Evolutionary conservation across 1,284 basidiomycete species (phyloP), one percentile per base, ranked within the genome.

Genomic region (Volvariella volvacea): DNA sequence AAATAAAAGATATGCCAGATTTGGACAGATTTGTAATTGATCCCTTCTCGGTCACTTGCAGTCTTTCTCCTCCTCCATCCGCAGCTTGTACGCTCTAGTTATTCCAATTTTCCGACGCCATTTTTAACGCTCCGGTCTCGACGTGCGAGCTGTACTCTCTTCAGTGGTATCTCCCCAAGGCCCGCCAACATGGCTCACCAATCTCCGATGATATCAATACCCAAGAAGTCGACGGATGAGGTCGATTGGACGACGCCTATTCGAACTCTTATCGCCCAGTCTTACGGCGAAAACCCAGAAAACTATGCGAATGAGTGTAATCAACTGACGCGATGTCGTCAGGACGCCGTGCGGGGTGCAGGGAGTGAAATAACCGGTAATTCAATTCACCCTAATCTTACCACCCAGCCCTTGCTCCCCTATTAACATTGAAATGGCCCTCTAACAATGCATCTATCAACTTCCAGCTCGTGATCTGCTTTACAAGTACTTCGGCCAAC

Each of bases 401-500:
- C n/a, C n/a, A n/a, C n/a, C n/a, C n/a, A n/a, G 32, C 17, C 9
- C 20, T 22, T 22, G 42, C 16, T 20, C 32, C 14, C 39, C 56
- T 41, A 49, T 44, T 14, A 31, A 30, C 44, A 7, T 38, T 33
- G 15, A 4, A 10, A 47, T 38, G 15, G 41, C 25, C 22, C 21
- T 40, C 39, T n/a, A 20, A 61, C 25, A 22, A 40, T 61, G 17
- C 21, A n/a, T 15, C 37, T 31, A 43, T 8, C 16, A 39, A 28
- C 30, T 17, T 31, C 8, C 12, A 80, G 93, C 85, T 16, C 78
- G 95, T 37, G 96, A 99, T 66, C 73, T 99, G 19, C 74, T 99
- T 39, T 98, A 95, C 83, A 98, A 96, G 66, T 99, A 99, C 74
- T 99, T 99, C 70, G 95, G 96, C 36, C 95, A 99, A 65, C 84